Evolutionary conservation across 495 filamentous ascomycete genomes (phyloP), one percentile per base, ranked within the genome.

Genomic region (Podospora pseudopauciseta): DNA sequence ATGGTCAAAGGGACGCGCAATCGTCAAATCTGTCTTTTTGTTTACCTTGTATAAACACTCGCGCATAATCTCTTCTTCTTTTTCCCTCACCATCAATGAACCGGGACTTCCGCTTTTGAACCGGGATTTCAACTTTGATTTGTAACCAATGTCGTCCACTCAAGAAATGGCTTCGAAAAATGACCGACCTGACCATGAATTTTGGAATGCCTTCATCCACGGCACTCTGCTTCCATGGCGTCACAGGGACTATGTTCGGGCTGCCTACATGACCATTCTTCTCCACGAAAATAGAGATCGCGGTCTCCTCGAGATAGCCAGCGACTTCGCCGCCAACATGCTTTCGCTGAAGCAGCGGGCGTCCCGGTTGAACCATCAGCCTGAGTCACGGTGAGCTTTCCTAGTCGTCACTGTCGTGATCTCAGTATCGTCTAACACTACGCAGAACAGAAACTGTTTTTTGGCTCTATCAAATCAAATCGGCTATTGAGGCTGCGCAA

Each of bases 401-500:
- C 39, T 39, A 39, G 34, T 11, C 34, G 11, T 39, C 34, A 39
- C 34, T 11, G 11, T 39, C 63, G 23, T 15, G 53, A 26, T 9
- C 44, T 20, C 7, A 56, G n/a, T 28, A 13, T 19, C 30, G 54
- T 13, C 27, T 65, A 0, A 53, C 28, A 20, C 2, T 1, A 15
- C 23, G 3, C 5, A 74, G 73, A 23, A 74, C 73, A 3, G 16
- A 68, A 1, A 71, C 71, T 0, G 73, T 75, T 15, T 73, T 75
- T 49, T 75, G 73, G 73, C 65, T 75, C 3, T 73, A 75, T 26
- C 73, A 75, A 18, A 55, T 75, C 61, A 67, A 66, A 6, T 59
- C 73, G 18, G 71, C 68, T 5, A 55, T 70, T 3, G 19, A 44
- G 3, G 26, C 56, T 2, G 60, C 64, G 19, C 6, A 59, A 11